Percentiles rank a stretch among this genome's conserved stretches.
These are phyloP conservation scores for Phlyctochytrium planicorne DNA, from an alignment of 192 early-diverging fungal genomes.

Conservation along the genomic window DNA sequence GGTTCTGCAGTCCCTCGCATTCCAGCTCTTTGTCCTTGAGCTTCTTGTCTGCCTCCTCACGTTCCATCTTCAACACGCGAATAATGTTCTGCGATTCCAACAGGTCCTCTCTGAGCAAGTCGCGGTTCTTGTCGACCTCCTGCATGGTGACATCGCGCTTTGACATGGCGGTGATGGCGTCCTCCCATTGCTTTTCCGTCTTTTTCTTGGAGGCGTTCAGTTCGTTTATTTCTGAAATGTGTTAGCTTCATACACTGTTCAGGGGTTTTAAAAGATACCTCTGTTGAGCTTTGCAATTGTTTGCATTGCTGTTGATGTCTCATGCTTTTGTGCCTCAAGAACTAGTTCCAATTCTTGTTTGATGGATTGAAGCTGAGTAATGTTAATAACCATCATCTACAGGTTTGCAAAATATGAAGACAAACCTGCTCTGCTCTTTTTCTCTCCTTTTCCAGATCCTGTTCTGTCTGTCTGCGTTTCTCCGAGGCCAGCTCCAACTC, in stretches of 20 bases:
- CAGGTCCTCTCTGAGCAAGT: constrained; percentile 23
- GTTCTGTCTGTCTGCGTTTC: constrained; percentile 30
- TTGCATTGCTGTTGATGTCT: constrained; percentile 40
- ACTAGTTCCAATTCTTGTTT: constrained; percentile 39
- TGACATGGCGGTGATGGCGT: constrained; percentile 49
- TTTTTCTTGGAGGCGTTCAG: constrained; percentile 26
- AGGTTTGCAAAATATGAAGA: background rate
- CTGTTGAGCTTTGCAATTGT: constrained; percentile 43
- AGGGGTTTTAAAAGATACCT: constrained; percentile 21
- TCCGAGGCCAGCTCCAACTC: constrained; percentile 33
- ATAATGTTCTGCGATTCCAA: constrained; percentile 24
- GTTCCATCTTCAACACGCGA: constrained; percentile 30
- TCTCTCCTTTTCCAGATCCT: constrained; percentile 27
- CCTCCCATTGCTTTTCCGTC: constrained; percentile 54
- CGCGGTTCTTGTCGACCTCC: constrained; percentile 28
- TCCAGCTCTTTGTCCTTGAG: constrained; percentile 45
- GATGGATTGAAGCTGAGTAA: constrained; percentile 19
- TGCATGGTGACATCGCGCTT: constrained; percentile 48
- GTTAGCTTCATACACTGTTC: constrained; percentile 25
- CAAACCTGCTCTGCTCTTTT: constrained; percentile 40
- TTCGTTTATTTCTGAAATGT: constrained; percentile 32
- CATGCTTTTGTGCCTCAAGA: constrained; percentile 41
- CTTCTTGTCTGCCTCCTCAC: constrained; percentile 29
- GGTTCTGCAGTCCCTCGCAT: constrained; percentile 27
- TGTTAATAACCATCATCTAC: background rate